These are phyloP conservation scores for Tricholomella constricta DNA, from an alignment of 768 basidiomycete genomes.

Conservation along the genomic window DNA sequence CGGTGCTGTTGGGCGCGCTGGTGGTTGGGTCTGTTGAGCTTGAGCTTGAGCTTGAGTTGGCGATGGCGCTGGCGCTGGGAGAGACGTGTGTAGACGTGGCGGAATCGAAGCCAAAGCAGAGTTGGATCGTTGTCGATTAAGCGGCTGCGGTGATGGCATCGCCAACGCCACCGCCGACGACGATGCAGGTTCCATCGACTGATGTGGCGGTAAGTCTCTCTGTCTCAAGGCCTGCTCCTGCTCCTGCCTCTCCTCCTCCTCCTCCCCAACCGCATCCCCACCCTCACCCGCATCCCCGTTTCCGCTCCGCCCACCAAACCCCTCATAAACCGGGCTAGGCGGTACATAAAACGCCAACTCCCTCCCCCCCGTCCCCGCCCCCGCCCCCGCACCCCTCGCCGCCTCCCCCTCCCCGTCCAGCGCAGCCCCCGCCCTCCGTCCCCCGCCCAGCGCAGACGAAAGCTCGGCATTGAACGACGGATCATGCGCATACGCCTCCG, in stretches of 20 bases:
- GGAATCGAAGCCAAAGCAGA: too few species aligned
- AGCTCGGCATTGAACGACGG: constrained; percentile 41
- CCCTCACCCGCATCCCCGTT: neutral
- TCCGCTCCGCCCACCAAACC: neutral
- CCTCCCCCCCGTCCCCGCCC: constrained; percentile 7
- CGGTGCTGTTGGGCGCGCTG: neutral
- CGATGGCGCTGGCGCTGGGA: neutral
- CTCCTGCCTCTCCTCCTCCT: neutral
- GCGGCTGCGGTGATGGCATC: too few species aligned
- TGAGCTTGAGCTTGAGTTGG: neutral
- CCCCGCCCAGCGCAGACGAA: constrained; percentile 24
- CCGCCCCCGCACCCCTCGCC: neutral
- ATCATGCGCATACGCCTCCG: constrained; percentile 33
- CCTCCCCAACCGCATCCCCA: neutral
- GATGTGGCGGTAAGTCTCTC: neutral
- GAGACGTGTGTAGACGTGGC: too few species aligned
- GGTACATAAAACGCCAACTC: constrained; percentile 34
- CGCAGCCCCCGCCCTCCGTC: too few species aligned
- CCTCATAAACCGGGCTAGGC: constrained; percentile 6
- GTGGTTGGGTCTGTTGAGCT: neutral
- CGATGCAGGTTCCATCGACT: too few species aligned
- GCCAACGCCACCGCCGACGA: too few species aligned
- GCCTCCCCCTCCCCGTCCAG: neutral
- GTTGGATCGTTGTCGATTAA: too few species aligned
- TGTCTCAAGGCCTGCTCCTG: neutral